A percentile compares a stretch with the other conserved stretches of the same genome.
These are phyloP conservation scores for Emericellopsis atlantica DNA, from an alignment of 2,329 filamentous ascomycete species.

Conservation along the genomic window DNA sequence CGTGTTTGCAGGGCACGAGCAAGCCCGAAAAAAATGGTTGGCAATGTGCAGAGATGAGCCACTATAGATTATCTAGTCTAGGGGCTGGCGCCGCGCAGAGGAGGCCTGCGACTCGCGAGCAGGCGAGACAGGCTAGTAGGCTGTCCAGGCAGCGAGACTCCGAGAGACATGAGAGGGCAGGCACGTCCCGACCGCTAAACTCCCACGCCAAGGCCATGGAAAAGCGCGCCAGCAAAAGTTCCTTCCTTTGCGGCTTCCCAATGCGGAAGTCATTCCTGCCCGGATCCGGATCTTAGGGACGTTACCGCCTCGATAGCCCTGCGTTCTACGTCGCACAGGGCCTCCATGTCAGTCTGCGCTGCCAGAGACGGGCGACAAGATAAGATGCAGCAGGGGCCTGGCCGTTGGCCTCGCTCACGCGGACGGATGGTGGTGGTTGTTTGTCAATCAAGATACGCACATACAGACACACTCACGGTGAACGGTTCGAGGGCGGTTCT, in stretches of 20 bases:
- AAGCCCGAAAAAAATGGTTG: background rate
- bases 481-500: background rate
- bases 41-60: background rate
- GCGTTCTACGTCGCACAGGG: background rate
- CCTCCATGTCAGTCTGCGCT: background rate
- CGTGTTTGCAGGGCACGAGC: background rate
- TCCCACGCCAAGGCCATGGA: conserved; percentile 9
- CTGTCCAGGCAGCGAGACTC: background rate
- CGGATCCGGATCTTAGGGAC: conserved; percentile 2
- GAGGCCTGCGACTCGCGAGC: too few relatives aligned
- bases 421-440: too few relatives aligned
- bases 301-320: too few relatives aligned
- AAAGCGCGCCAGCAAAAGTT: conserved; percentile 7
- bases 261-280: conserved; percentile 2
- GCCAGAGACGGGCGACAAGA: background rate
- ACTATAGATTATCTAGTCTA: background rate
- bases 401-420: too few relatives aligned
- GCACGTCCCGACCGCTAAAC: conserved; percentile 2
- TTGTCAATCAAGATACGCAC: too few relatives aligned
- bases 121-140: too few relatives aligned
- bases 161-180: conserved; percentile 4
- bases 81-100: too few relatives aligned
- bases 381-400: background rate
- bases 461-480: too few relatives aligned
- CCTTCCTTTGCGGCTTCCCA: conserved; percentile 3